These are phyloP conservation scores for Coniochaeta sp. DNA, from an alignment of 2,329 filamentous ascomycete species.

Conservation along the genomic window DNA sequence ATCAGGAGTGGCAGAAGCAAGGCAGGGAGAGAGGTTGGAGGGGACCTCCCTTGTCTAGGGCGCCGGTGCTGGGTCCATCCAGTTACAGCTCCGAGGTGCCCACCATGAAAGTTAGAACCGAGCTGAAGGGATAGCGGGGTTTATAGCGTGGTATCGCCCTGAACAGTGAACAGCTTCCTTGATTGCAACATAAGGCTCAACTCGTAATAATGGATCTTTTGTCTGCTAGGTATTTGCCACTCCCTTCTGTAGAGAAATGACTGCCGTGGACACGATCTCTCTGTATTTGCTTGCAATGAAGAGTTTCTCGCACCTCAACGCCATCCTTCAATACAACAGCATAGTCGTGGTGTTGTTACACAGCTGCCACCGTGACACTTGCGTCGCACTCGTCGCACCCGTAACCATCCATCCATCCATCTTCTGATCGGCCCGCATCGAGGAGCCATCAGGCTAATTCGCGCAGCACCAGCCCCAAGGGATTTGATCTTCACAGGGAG, in stretches of 20 bases:
- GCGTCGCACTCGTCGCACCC: no score
- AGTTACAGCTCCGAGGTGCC: not conserved
- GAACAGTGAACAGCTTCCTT: no score
- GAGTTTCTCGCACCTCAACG: not conserved
- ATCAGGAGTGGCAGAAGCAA: not conserved
- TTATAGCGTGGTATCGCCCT: not conserved
- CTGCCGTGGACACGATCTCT: no score
- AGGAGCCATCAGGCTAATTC: not conserved
- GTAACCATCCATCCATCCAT: slow-evolving; percentile 1
- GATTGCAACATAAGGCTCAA: no score
- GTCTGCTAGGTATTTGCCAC: no score
- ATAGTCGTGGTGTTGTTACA: no score
- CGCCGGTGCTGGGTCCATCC: not conserved
- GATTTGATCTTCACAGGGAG: not conserved
- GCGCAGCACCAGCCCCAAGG: not conserved
- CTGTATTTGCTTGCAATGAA: no score
- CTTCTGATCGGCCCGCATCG: not conserved
- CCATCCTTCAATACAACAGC: no score
- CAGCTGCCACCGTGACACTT: no score
- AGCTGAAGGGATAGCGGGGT: not conserved
- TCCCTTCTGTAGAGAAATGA: not conserved
- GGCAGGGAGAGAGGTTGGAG: not conserved
- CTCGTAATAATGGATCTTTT: slow-evolving; percentile 1
- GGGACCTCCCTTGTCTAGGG: not conserved
- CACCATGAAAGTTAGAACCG: not conserved